These are phyloP conservation scores for Physcomitrium patens DNA, from an alignment of 225 moss, liverwort and hornwort species.

Conservation along the genomic window DNA sequence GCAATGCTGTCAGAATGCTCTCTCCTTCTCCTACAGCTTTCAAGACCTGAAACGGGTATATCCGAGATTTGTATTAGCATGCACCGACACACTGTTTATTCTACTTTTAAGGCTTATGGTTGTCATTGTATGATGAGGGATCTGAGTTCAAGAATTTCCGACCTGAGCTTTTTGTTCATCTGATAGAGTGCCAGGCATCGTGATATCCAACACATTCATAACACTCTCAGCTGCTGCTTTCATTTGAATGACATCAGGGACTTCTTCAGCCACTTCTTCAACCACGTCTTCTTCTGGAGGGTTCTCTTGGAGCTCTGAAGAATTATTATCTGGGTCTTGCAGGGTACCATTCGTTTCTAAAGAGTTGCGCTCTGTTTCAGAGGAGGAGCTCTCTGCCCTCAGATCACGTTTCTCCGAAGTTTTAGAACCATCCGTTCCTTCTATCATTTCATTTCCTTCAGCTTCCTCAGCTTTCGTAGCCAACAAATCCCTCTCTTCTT, in stretches of 20 bases:
- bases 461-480: slow-evolving; percentile 14
- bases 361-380: slow-evolving; percentile 3
- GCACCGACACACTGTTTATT: slow-evolving; percentile 2
- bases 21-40: slow-evolving; percentile 86
- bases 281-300: slow-evolving; percentile 35
- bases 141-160: slow-evolving; percentile 12
- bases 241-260: slow-evolving; percentile 53
- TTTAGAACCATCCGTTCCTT: slow-evolving; percentile 22
- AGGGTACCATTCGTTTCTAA: neutral
- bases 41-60: slow-evolving; percentile 66
- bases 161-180: slow-evolving; percentile 82
- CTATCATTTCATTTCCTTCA: slow-evolving; percentile 21
- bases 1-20: slow-evolving; percentile 76
- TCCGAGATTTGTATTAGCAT: slow-evolving; percentile 7
- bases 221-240: slow-evolving; percentile 77
- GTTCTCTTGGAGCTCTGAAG: slow-evolving; percentile 10
- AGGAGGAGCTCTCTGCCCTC: neutral
- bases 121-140: neutral
- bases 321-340: neutral
- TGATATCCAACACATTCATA: slow-evolving; percentile 96
- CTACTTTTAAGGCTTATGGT: neutral
- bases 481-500: slow-evolving; percentile 16
- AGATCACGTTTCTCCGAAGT: slow-evolving; percentile 11
- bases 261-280: slow-evolving; percentile 67
- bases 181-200: slow-evolving; percentile 86